Evolutionary conservation across 108 stramenopile species (phyloP).

Genomic region (Skeletonema potamos): DNA sequence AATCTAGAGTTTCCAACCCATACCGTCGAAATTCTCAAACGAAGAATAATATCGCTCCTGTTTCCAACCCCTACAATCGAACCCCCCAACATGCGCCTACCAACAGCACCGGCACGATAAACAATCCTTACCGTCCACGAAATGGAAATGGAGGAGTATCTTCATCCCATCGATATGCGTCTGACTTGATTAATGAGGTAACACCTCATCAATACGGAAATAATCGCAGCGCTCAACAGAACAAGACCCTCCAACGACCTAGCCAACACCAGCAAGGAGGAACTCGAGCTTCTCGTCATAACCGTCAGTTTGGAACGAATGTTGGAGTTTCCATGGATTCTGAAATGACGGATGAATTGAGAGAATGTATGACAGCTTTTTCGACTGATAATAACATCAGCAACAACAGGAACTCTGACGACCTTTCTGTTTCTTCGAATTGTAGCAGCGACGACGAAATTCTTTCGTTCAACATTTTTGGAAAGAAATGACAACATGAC

Average conservation of each 20-base stretch:
- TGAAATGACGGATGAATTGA: background rate
- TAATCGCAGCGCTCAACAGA: background rate
- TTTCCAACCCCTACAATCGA: slow-evolving; percentile 50
- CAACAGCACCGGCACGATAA: background rate
- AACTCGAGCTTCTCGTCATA: slow-evolving; percentile 15
- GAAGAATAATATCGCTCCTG: background rate
- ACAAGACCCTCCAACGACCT: background rate
- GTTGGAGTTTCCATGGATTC: slow-evolving; percentile 22
- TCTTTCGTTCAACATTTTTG: slow-evolving; percentile 33
- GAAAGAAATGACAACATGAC: slow-evolving; percentile 10
- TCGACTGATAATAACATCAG: background rate
- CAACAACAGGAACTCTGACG: background rate
- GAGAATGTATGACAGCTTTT: background rate
- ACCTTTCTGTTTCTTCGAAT: slow-evolving; percentile 4
- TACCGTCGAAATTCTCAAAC: slow-evolving; percentile 4
- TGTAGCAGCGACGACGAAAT: slow-evolving; percentile 38
- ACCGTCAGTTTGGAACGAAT: slow-evolving; percentile 45
- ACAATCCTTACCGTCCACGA: background rate
- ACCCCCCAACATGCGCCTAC: slow-evolving; percentile 6
- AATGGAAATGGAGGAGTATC: background rate
- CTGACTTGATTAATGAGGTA: slow-evolving; percentile 13
- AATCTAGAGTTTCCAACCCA: slow-evolving; percentile 8
- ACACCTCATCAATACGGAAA: background rate
- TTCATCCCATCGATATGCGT: slow-evolving; percentile 16
- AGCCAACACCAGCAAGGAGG: background rate